Base-by-base conservation (phyloP, 2,329 filamentous ascomycete species). In the Fusarium bulbicola region DNA sequence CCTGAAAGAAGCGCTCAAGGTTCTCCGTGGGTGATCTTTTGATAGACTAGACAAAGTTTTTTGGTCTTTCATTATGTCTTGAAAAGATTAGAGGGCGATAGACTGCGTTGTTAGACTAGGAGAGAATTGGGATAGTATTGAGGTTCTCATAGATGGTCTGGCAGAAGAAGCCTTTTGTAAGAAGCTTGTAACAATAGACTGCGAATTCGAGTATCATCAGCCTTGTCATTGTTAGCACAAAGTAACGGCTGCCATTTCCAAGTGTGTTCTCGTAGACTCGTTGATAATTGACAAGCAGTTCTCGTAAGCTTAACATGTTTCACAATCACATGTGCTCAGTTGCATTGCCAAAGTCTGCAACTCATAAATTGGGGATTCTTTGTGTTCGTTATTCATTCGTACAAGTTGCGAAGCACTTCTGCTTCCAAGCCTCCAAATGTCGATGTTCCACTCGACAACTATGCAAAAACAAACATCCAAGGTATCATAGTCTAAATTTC, bases 1-100 rank as follows among this genome's bases (percentile, higher is more conserved):
- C 14, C 77, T 89, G 20, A 80, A 84, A 61, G 76, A 79, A 21
- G 84, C 82, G 0, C 68, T 79, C 7, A 73, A 75, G 61, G 63
- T 81, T 36, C 61, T 80, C 10, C 63, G 75, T 8, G 65, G 56
- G 4, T 76, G 30, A 68, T 7, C 6, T 11, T 20, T 52, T 36
- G n/a, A 30, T 15, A 24, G 47, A 36, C 13, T 34, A 26, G 30
- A 26, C 3, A 52, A 4, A 6, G 6, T 20, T 4, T 6, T 52
- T 20, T 20, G n/a, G n/a, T 12, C 47, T 52, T 52, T 20, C 6
- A 26, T 36, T 26, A 8, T 36, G n/a, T 20, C n/a, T 20, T 6
- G 12, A 4, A 52, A 36, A 11, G n/a, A 8, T 6, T 26, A 26
- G 16, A 50, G 30, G 12, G 16, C 2, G 6, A 8, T 50, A 50